These are phyloP conservation scores for Leccinum ochraceum DNA, from an alignment of 768 basidiomycete genomes.

Conservation along the genomic window DNA sequence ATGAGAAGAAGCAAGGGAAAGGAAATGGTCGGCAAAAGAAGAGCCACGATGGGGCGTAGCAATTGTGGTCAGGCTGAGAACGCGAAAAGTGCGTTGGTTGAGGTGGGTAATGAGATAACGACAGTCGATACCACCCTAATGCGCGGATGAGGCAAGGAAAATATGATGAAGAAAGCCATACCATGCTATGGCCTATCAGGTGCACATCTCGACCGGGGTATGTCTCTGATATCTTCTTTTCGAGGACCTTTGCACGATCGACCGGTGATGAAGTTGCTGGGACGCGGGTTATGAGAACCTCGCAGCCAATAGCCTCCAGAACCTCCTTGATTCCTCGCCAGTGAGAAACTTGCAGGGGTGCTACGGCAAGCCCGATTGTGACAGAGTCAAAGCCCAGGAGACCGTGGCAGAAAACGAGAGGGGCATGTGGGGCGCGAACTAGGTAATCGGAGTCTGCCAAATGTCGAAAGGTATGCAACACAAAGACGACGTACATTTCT, in stretches of 20 bases:
- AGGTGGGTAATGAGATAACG: constrained; percentile 86
- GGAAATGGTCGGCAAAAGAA: constrained; percentile 89
- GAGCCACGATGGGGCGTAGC: constrained; percentile 95
- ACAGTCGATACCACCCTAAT: constrained; percentile 91
- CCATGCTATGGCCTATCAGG: constrained; percentile 84
- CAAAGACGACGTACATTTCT: constrained; percentile 57
- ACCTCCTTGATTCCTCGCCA: constrained; percentile 98
- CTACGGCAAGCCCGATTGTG: constrained; percentile 73
- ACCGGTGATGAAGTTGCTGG: constrained; percentile 89
- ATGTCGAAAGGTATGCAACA: constrained; percentile 1
- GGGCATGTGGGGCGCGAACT: constrained; percentile 81
- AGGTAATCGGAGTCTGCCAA: constrained; percentile 5
- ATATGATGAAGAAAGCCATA: constrained; percentile 28
- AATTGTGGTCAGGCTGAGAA: constrained; percentile 90
- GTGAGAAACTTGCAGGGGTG: constrained; percentile 84
- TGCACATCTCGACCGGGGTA: constrained; percentile 88
- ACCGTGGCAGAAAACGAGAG: constrained; percentile 95
- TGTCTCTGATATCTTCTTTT: constrained; percentile 71
- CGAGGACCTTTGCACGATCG: constrained; percentile 90
- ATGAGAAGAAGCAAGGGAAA: constrained; percentile 64
- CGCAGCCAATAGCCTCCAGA: constrained; percentile 81
- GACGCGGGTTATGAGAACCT: constrained; percentile 92
- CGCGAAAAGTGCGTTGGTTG: constrained; percentile 70
- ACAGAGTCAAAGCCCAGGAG: constrained; percentile 88
- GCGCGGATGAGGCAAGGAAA: constrained; percentile 4